Percentiles rank a stretch among this genome's conserved stretches.
These are phyloP conservation scores for Pleurotus eryngii DNA, from an alignment of 768 basidiomycete species.

Conservation along the genomic window DNA sequence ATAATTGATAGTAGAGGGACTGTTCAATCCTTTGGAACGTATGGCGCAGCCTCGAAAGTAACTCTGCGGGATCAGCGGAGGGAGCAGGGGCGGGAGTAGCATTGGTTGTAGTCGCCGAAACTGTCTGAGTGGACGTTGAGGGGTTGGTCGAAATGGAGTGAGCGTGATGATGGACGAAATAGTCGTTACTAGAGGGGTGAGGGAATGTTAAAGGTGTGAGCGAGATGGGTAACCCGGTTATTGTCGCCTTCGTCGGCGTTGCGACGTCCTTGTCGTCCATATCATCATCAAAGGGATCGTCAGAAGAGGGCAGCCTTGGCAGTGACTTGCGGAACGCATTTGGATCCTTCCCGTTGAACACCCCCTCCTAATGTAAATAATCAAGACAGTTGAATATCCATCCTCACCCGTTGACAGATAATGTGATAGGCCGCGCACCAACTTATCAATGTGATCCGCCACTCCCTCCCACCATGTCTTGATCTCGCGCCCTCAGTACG, in stretches of 20 bases:
- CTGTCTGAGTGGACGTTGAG: not conserved
- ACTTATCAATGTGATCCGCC: constrained; percentile 54
- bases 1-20: constrained; percentile 51
- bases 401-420: not conserved
- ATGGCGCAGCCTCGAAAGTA: constrained; percentile 48
- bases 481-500: constrained; percentile 54
- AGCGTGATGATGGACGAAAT: not conserved
- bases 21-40: constrained; percentile 61
- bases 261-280: not conserved
- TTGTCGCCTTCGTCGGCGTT: constrained; percentile 17
- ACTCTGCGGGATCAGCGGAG: constrained; percentile 27
- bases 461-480: constrained; percentile 65
- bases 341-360: constrained; percentile 25
- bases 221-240: constrained; percentile 5
- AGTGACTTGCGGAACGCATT: constrained; percentile 41
- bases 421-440: constrained; percentile 36
- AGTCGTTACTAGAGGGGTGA: constrained; percentile 8
- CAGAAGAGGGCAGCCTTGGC: constrained; percentile 56
- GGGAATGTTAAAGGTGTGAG: constrained; percentile 5
- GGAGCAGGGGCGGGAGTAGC: too few species aligned
- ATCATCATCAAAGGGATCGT: constrained; percentile 46
- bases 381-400: not conserved
- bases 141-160: not conserved
- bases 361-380: constrained; percentile 37
- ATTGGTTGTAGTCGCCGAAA: constrained; percentile 5